phyloP scores from a whole-genome alignment of 2,329 filamentous ascomycete genomes.

The Colletotrichum theobromicola region DNA sequence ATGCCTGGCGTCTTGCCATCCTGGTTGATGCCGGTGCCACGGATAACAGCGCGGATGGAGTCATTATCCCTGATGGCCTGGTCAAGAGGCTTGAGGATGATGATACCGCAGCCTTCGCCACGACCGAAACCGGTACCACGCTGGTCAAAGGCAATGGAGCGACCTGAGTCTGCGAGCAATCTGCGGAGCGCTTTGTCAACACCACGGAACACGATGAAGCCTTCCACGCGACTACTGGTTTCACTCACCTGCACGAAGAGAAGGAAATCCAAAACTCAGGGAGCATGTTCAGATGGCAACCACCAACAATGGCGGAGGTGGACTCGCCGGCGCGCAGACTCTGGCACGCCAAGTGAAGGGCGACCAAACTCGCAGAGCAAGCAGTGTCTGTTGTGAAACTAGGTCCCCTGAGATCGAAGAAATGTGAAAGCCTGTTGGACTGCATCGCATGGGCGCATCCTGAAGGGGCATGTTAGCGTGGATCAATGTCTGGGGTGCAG shows the following conservation, averaged over 20 bases:
- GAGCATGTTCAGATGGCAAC: slow-evolving; percentile 51
- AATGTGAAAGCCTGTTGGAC: slow-evolving; percentile 60
- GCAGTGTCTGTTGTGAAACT: slow-evolving; percentile 58
- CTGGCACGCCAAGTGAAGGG: slow-evolving; percentile 55
- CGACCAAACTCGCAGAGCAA: slow-evolving; percentile 56
- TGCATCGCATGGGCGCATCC: slow-evolving; percentile 56
- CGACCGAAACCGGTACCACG: slow-evolving; percentile 58
- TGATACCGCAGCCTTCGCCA: slow-evolving; percentile 61
- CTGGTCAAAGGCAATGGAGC: slow-evolving; percentile 46
- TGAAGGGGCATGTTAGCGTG: slow-evolving; percentile 27
- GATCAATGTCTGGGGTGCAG: neutral
- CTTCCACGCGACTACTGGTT: neutral
- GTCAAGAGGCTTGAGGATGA: slow-evolving; percentile 62
- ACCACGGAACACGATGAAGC: neutral
- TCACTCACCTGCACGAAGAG: slow-evolving; percentile 44
- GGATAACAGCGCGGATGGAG: slow-evolving; percentile 56
- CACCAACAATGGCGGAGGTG: slow-evolving; percentile 50
- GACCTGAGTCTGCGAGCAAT: slow-evolving; percentile 56
- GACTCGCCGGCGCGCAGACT: slow-evolving; percentile 52
- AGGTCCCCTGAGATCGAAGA: slow-evolving; percentile 59
- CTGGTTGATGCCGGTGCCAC: slow-evolving; percentile 55
- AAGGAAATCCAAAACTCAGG: slow-evolving; percentile 53
- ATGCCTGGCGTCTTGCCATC: slow-evolving; percentile 63
- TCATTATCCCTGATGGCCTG: slow-evolving; percentile 62
- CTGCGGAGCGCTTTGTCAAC: slow-evolving; percentile 23